Conservation (phyloP, 768 basidiomycete genomes). For the Suillus occidentalis region DNA sequence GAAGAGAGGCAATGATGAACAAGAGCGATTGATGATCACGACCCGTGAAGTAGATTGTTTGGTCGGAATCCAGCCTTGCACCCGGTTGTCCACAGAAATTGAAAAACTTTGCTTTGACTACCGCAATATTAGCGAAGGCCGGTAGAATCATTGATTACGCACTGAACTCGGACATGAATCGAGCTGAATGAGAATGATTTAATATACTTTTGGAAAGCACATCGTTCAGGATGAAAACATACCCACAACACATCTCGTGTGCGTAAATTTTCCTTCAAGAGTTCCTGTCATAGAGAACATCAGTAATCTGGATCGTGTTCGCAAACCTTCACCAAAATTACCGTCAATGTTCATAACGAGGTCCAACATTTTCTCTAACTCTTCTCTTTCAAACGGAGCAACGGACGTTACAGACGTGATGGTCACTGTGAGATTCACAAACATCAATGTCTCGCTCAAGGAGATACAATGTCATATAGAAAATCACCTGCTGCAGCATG, state of each 20-base stretch:
- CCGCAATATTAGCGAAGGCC: not conserved
- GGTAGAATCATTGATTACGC: conserved; percentile 3
- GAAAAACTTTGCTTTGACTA: conserved; percentile 31
- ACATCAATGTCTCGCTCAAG: conserved; percentile 4
- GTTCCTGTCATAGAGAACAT: not conserved
- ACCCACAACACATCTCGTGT: not conserved
- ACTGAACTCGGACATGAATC: conserved; percentile 46
- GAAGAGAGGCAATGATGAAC: conserved; percentile 34
- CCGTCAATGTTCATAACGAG: conserved; percentile 34
- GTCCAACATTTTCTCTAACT: conserved; percentile 37
- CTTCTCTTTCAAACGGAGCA: conserved; percentile 33
- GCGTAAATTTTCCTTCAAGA: not conserved
- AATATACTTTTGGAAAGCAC: not conserved
- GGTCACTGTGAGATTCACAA: conserved; percentile 29
- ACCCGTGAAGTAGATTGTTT: conserved; percentile 21
- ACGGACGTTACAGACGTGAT: conserved; percentile 40
- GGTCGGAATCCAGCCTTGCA: conserved; percentile 32
- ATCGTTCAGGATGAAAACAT: not conserved
- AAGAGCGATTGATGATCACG: conserved; percentile 28
- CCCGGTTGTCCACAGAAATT: conserved; percentile 39
- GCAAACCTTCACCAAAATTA: conserved; percentile 15
- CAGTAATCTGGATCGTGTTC: not conserved
- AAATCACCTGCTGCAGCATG: conserved; percentile 22
- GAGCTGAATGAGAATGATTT: conserved; percentile 28
- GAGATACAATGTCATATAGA: conserved; percentile 7